Conservation (phyloP, 306 rosid species). For the Vigna radiata region DNA sequence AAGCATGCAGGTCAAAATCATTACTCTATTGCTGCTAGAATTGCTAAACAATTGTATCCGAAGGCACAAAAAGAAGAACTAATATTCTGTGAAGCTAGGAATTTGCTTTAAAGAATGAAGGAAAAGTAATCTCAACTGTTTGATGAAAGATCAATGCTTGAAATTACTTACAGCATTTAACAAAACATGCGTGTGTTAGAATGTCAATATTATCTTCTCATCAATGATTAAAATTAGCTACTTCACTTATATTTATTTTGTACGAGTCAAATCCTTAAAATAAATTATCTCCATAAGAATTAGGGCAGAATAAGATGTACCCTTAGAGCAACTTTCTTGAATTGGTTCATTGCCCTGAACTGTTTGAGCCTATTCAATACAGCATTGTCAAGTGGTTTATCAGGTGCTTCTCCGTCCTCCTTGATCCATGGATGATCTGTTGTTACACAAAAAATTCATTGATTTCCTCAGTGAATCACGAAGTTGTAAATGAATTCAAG, state of each 20-base stretch:
- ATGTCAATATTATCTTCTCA: not conserved
- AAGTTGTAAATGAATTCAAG: not conserved
- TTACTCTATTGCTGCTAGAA: not conserved
- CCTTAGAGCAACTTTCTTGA: constrained; percentile 56
- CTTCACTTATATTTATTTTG: too few relatives aligned
- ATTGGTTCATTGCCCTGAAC: constrained; percentile 68
- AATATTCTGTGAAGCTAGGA: not conserved
- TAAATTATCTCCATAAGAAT: not conserved
- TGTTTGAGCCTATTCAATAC: constrained; percentile 86
- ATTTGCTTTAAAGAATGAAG: not conserved
- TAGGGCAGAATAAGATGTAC: constrained; percentile 28
- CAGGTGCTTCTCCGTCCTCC: constrained; percentile 64
- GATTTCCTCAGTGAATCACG: not conserved
- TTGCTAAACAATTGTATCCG: not conserved
- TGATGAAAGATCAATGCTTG: not conserved
- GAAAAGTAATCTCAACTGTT: not conserved
- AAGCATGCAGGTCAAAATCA: too few relatives aligned
- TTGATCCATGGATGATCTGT: constrained; percentile 81
- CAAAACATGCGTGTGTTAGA: not conserved
- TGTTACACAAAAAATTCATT: constrained; percentile 18
- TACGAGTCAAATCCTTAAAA: not conserved
- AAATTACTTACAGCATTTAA: not conserved
- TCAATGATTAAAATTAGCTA: not conserved
- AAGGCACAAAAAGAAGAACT: not conserved
- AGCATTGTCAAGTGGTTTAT: constrained; percentile 79